phyloP scores from a whole-genome alignment of 148 eudicot species.

The Drosera capensis region DNA sequence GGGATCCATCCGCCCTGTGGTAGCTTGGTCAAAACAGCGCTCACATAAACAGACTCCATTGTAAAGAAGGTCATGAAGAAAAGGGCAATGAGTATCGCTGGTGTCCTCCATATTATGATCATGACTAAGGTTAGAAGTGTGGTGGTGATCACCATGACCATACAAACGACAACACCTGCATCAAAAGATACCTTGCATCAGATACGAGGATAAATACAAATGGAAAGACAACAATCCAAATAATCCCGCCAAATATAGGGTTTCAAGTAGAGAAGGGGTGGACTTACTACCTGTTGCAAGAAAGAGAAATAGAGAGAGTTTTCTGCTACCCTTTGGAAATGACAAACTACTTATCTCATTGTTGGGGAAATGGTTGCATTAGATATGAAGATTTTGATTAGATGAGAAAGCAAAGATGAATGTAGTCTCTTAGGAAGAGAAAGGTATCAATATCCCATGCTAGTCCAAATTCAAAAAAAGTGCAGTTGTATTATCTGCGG shows the following conservation, averaged over 20 bases:
- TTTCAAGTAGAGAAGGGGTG: too few species aligned
- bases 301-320: too few species aligned
- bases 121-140: constrained; percentile 46
- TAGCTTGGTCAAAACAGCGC: constrained; percentile 46
- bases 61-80: constrained; percentile 27
- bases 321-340: too few species aligned
- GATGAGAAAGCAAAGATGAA: too few species aligned
- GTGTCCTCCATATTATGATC: constrained; percentile 56
- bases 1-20: constrained; percentile 75
- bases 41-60: constrained; percentile 43
- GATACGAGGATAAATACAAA: background rate
- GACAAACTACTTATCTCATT: too few species aligned
- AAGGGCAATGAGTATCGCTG: constrained; percentile 23
- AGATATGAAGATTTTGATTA: too few species aligned
- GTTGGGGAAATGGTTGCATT: too few species aligned
- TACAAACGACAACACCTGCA: constrained; percentile 58
- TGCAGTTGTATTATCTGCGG: background rate
- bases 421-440: too few species aligned
- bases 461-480: background rate
- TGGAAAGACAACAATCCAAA: too few species aligned
- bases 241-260: too few species aligned
- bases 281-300: too few species aligned
- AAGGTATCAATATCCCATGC: too few species aligned
- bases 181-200: constrained; percentile 4
- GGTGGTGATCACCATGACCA: constrained; percentile 68